These are phyloP conservation scores for Dipsacomyces acuminosporus DNA, from an alignment of 371 early-diverging fungal species.

Conservation along the genomic window DNA sequence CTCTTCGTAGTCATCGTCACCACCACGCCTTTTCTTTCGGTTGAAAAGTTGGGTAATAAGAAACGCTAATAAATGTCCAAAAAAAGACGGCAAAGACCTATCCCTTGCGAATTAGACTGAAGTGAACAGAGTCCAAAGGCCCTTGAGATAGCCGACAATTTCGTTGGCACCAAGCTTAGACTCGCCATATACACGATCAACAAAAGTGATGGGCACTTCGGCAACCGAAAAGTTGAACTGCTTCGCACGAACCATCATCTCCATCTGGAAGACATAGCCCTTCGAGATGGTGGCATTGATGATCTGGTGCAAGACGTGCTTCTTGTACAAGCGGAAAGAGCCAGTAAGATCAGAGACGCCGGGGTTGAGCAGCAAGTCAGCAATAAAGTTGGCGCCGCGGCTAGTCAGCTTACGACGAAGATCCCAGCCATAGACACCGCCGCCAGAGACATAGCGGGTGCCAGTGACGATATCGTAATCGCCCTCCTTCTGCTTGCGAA, in stretches of 20 bases:
- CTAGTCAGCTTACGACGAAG: slow-evolving; percentile 95
- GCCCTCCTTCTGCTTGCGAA: slow-evolving; percentile 67
- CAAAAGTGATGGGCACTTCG: slow-evolving; percentile 97
- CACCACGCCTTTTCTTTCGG: background rate
- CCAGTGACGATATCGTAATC: slow-evolving; percentile 95
- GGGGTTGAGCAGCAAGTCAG: slow-evolving; percentile 85
- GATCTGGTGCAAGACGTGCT: slow-evolving; percentile 77
- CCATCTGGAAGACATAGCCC: slow-evolving; percentile 99
- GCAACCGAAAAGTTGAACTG: slow-evolving; percentile 84
- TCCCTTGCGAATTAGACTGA: slow-evolving; percentile 57
- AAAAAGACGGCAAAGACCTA: background rate
- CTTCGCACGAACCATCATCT: slow-evolving; percentile 97
- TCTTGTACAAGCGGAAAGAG: slow-evolving; percentile 95
- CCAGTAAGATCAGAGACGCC: slow-evolving; percentile 96
- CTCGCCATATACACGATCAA: slow-evolving; percentile 95
- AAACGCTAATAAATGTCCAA: background rate
- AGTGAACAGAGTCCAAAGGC: slow-evolving; percentile 78
- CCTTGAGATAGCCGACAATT: slow-evolving; percentile 89
- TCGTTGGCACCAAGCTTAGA: slow-evolving; percentile 92
- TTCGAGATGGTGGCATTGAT: slow-evolving; percentile 85
- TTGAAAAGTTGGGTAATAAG: background rate
- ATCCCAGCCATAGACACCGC: slow-evolving; percentile 99
- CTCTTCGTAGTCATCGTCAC: too few relatives aligned
- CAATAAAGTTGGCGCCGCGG: slow-evolving; percentile 96
- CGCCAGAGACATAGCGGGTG: slow-evolving; percentile 85